Percentiles rank a stretch among this genome's conserved stretches.
Evolutionary conservation across 306 rosid genomes (phyloP).

Genomic region (Ceratonia siliqua): DNA sequence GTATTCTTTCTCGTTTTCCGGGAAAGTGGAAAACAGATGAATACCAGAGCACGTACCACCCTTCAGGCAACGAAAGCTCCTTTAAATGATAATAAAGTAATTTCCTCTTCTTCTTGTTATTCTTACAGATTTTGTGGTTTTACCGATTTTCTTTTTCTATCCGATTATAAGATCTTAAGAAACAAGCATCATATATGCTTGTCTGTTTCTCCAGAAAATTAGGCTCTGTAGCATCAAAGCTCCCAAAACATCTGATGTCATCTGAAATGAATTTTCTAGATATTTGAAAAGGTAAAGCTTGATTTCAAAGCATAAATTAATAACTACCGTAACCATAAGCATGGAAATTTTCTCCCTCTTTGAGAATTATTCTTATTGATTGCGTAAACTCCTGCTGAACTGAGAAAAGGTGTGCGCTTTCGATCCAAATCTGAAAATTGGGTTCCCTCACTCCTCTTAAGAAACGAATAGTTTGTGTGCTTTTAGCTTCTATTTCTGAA

Average conservation of each 20-base stretch:
- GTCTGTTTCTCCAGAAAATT: conserved; percentile 38
- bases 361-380: conserved; percentile 33
- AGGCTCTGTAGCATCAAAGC: conserved; percentile 4
- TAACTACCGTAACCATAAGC: conserved; percentile 8
- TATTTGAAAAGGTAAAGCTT: conserved; percentile 37
- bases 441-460: conserved; percentile 47
- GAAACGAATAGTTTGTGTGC: conserved; percentile 55
- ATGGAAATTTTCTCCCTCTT: conserved; percentile 26
- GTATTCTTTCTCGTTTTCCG: conserved; percentile 48
- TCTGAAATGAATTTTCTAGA: conserved; percentile 28
- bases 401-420: conserved; percentile 45
- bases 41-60: conserved; percentile 56
- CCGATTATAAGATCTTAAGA: conserved; percentile 14
- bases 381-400: conserved; percentile 30
- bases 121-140: not conserved
- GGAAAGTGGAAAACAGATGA: conserved; percentile 48
- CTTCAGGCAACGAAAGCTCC: conserved; percentile 56
- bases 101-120: conserved; percentile 15
- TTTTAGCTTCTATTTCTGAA: conserved; percentile 23
- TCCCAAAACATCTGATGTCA: conserved; percentile 14
- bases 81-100: conserved; percentile 57
- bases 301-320: conserved; percentile 26
- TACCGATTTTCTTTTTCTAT: not conserved
- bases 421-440: conserved; percentile 58
- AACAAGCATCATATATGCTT: conserved; percentile 32